A percentile compares a stretch with the other conserved stretches of the same genome.
Evolutionary conservation across 768 basidiomycete genomes (phyloP).

Genomic region (Galerina marginata): DNA sequence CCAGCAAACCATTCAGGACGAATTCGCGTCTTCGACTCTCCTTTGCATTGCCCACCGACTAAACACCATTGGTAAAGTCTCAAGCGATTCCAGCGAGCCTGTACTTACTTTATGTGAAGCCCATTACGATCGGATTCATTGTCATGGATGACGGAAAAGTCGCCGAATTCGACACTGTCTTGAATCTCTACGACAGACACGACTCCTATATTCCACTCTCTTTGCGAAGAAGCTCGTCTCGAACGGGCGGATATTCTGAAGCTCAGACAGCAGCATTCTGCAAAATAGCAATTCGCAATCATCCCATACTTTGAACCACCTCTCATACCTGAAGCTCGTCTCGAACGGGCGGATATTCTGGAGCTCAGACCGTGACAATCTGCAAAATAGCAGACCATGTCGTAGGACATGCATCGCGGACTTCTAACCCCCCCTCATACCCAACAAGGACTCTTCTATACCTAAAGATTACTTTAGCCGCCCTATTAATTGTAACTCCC

Average conservation of each 20-base stretch:
- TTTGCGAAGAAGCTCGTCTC: conserved; percentile 71
- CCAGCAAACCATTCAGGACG: conserved; percentile 66
- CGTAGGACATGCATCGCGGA: background rate
- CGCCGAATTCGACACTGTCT: conserved; percentile 77
- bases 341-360: conserved; percentile 60
- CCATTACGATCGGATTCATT: conserved; percentile 70
- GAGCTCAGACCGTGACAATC: conserved; percentile 47
- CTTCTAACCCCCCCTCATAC: background rate
- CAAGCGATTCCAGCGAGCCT: background rate
- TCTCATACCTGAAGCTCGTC: conserved; percentile 45
- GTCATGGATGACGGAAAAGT: conserved; percentile 76
- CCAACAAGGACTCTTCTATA: background rate
- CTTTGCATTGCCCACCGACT: conserved; percentile 63
- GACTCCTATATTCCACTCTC: conserved; percentile 71
- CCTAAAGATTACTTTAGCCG: background rate
- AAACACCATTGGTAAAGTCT: conserved; percentile 57
- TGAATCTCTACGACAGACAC: conserved; percentile 63
- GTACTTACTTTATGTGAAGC: conserved; percentile 34
- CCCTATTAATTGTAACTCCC: background rate
- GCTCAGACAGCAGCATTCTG: conserved; percentile 44
- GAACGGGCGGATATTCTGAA: conserved; percentile 59
- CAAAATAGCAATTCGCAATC: background rate
- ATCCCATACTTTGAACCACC: background rate
- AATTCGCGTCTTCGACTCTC: conserved; percentile 59
- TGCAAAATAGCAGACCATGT: background rate